phyloP scores from a whole-genome alignment of 805 yeast genomes.

The Sugiyamaella valdiviana region DNA sequence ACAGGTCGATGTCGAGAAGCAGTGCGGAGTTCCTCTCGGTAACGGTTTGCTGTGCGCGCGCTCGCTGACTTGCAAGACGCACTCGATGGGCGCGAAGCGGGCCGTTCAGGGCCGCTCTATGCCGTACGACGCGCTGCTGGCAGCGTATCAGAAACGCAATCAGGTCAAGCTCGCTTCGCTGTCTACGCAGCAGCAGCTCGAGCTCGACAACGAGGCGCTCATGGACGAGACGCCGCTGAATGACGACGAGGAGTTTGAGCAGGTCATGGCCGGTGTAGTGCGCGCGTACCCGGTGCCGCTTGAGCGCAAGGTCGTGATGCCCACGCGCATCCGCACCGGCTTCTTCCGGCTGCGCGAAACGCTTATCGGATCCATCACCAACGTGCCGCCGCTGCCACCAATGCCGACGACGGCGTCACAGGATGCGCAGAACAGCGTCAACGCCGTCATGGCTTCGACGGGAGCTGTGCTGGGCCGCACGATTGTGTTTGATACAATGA shows the following conservation, averaged over 20 bases:
- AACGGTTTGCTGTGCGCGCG: constrained; percentile 87
- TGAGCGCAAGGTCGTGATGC: constrained; percentile 60
- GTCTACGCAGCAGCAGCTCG: constrained; percentile 34
- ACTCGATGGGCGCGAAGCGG: constrained; percentile 90
- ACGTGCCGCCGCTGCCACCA: constrained; percentile 45
- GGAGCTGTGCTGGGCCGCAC: constrained; percentile 32
- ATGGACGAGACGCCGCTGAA: constrained; percentile 42
- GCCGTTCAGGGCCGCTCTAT: constrained; percentile 85
- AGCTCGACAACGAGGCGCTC: constrained; percentile 28
- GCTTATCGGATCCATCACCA: constrained; percentile 72
- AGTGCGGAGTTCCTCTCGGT: constrained; percentile 86
- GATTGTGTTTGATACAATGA: constrained; percentile 27
- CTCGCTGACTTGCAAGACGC: constrained; percentile 86
- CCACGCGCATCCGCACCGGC: constrained; percentile 59
- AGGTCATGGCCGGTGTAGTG: constrained; percentile 78
- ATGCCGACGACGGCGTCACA: constrained; percentile 27
- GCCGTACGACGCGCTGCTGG: constrained; percentile 73
- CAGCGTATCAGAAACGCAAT: constrained; percentile 82
- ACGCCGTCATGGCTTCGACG: constrained; percentile 29
- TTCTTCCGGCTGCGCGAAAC: constrained; percentile 81
- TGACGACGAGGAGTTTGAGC: constrained; percentile 86
- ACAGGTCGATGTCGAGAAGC: constrained; percentile 82
- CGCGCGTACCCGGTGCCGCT: constrained; percentile 74
- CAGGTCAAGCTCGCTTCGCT: constrained; percentile 70
- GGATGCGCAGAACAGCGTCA: constrained; percentile 6